These are phyloP conservation scores for Elsinoe ampelina DNA, from an alignment of 2,329 filamentous ascomycete genomes.

Conservation along the genomic window DNA sequence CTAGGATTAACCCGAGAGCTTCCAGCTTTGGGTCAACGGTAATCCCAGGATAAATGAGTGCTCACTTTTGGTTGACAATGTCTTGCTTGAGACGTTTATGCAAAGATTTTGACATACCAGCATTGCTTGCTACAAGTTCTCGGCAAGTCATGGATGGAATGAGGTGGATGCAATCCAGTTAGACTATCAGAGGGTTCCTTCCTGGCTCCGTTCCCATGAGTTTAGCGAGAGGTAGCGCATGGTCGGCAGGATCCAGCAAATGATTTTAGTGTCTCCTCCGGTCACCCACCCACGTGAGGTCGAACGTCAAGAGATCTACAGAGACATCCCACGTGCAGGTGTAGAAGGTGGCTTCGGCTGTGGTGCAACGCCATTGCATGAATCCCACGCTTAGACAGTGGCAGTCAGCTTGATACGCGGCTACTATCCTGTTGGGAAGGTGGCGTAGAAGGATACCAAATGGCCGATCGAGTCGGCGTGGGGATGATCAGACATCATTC, in stretches of 20 bases:
- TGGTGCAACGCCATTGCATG: neutral
- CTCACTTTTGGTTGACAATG: no score
- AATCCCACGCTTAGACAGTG: neutral
- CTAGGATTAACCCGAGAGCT: conserved; percentile 9
- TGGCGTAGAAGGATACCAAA: neutral
- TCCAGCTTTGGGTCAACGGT: neutral
- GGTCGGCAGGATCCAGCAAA: neutral
- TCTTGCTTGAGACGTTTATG: no score
- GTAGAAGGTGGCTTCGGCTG: neutral
- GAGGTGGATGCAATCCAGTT: neutral
- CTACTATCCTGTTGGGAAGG: neutral
- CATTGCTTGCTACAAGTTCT: neutral
- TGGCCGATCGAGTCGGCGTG: neutral
- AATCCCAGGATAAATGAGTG: neutral
- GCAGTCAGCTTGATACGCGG: neutral
- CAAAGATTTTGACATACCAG: no score
- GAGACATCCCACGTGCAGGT: neutral
- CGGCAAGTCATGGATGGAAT: neutral
- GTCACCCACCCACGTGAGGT: neutral
- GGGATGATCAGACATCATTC: neutral
- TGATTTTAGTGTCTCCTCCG: neutral
- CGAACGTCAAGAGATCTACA: neutral
- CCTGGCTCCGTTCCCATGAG: neutral
- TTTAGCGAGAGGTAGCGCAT: neutral
- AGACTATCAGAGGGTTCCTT: neutral